Conservation (phyloP, 2,329 filamentous ascomycete species). For the Apiospora saccharicola region DNA sequence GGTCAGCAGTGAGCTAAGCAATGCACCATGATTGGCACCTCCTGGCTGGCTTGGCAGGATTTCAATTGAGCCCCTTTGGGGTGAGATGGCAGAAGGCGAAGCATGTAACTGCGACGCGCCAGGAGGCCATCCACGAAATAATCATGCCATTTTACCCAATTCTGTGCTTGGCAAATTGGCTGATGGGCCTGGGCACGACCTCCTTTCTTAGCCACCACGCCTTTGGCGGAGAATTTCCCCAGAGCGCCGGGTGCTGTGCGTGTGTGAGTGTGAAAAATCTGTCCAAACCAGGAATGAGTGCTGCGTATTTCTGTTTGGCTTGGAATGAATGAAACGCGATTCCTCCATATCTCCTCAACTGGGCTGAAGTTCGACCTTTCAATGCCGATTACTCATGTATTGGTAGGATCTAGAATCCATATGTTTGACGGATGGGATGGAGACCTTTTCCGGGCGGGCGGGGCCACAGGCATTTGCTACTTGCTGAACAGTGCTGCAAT, state of each 20-base stretch:
- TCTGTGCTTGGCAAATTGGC: constrained; percentile 1
- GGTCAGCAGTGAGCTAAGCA: background rate
- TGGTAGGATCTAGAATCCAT: background rate
- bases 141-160: constrained; percentile 23
- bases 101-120: constrained; percentile 18
- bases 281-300: background rate
- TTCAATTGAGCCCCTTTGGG: background rate
- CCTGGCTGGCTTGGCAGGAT: constrained; percentile 2
- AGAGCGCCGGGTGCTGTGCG: background rate
- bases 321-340: background rate
- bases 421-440: background rate
- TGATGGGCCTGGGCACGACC: background rate
- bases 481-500: too few relatives aligned
- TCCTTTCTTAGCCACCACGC: background rate
- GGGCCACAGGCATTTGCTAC: too few relatives aligned
- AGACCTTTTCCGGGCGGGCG: too few relatives aligned
- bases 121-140: constrained; percentile 3
- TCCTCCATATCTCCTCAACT: background rate
- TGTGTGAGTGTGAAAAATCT: background rate
- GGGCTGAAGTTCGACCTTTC: too few relatives aligned
- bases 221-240: background rate
- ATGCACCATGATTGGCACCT: constrained; percentile 7
- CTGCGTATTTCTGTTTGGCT: background rate
- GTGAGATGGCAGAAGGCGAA: background rate
- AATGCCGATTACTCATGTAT: background rate